phyloP scores from a whole-genome alignment of 129 eudicot genomes.

The Silybum marianum region DNA sequence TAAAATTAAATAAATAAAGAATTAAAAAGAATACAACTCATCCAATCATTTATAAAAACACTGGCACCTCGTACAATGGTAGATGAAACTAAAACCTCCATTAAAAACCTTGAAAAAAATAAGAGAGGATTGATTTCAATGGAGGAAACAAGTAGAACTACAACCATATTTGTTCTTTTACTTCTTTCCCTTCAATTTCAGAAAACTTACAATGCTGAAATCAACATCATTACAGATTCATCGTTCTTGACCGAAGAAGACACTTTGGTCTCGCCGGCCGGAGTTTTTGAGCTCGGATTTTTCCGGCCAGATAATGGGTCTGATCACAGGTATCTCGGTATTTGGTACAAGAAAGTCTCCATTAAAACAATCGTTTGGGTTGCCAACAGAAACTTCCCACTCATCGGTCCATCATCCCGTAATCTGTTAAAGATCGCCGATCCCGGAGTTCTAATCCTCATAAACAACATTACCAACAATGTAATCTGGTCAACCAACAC shows the following conservation, averaged over 20 bases:
- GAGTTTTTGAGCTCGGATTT: constrained; percentile 31
- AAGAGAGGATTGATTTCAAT: background rate
- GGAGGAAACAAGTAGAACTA: background rate
- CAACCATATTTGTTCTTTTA: background rate
- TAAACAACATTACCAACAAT: background rate
- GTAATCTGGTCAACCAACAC: constrained; percentile 26
- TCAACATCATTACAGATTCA: constrained; percentile 9
- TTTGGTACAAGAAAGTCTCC: constrained; percentile 31
- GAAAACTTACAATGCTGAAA: background rate
- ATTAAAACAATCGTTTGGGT: constrained; percentile 33
- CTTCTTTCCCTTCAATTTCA: background rate
- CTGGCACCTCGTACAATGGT: background rate
- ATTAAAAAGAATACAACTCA: no score
- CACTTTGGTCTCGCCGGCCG: constrained; percentile 24
- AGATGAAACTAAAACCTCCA: background rate
- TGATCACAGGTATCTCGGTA: constrained; percentile 22
- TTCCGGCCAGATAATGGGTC: constrained; percentile 13
- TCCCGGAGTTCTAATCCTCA: constrained; percentile 7
- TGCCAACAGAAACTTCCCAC: constrained; percentile 30
- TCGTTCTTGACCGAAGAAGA: constrained; percentile 20
- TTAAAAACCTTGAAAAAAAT: background rate
- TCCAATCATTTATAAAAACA: background rate
- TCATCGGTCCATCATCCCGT: background rate
- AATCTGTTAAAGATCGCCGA: background rate
- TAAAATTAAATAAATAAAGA: no score